These are phyloP conservation scores for Gonium pectorale DNA, from an alignment of 139 green algal genomes.

Conservation along the genomic window DNA sequence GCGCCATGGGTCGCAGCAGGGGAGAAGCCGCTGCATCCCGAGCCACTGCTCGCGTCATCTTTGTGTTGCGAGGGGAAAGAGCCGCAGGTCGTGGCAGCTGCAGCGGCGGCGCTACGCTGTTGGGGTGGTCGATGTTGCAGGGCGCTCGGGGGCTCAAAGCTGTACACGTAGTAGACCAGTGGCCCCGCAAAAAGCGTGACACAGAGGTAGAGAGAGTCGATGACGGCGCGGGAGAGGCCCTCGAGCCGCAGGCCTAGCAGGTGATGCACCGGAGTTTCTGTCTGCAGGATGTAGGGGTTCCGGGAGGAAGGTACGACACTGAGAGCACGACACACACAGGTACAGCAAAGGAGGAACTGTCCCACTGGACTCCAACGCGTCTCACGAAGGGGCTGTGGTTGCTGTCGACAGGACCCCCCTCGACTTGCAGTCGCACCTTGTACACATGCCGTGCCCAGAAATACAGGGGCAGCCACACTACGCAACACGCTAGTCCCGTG, in stretches of 20 bases:
- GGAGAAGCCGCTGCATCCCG: no score
- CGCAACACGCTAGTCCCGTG: slow-evolving; percentile 6
- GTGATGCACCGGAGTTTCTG: neutral
- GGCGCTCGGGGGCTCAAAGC: neutral
- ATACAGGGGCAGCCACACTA: slow-evolving; percentile 60
- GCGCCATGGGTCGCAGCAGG: no score
- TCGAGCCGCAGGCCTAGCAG: slow-evolving; percentile 54
- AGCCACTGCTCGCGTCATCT: no score
- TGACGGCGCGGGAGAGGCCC: slow-evolving; percentile 33
- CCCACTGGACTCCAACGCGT: no score
- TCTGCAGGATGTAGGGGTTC: no score
- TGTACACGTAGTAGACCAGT: slow-evolving; percentile 32
- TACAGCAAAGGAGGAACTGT: no score
- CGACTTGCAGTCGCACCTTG: neutral
- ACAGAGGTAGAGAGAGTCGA: slow-evolving; percentile 58
- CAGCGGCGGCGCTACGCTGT: neutral
- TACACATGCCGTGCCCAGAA: neutral
- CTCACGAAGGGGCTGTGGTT: no score
- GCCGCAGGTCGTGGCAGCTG: neutral
- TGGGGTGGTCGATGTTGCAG: neutral
- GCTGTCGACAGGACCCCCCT: no score
- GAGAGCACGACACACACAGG: no score
- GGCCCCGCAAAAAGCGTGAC: slow-evolving; percentile 64
- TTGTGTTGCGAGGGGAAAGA: no score
- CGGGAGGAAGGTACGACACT: no score